Evolutionary conservation across 768 basidiomycete genomes (phyloP), one percentile per base, ranked within the genome.

Genomic region (Lentinula detonsa): DNA sequence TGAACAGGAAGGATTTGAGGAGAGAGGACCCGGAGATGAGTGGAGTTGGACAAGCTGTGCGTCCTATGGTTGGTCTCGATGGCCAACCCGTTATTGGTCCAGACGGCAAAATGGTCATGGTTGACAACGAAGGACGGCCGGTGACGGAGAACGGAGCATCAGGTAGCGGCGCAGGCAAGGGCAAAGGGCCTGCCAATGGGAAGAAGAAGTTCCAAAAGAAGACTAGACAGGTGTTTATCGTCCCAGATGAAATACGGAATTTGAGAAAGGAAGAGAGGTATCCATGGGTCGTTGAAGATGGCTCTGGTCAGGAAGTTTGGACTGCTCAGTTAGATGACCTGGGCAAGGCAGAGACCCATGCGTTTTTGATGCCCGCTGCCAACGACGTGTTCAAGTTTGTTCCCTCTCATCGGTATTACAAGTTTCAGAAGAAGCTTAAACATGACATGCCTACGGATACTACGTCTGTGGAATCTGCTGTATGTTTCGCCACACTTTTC

Each of bases 231-330:
- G 90, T 95, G 18, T 93, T 88, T 74, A 81, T 85, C 63, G 87
- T 93, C 1, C 85, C 90, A 0, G 91, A 94, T 59, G 87, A 87
- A 42, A 79, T 84, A 55, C 77, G 92, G 65, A 87, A 91, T 73
- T 77, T 95, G 67, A 79, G 90, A 71, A 83, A 82, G 68, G 93
- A 95, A 74, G 93, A 95, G 74, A 78, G 90, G 64, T 91, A 90
- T 72, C 93, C 93, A 2, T 95, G 93, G 93, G 88, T 95, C 42
- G 84, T 95, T 76, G 93, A 95, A 76, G 92, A 93, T 70, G 83
- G 80, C 40, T 78, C 79, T 18, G 80, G 84, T 55, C 76, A 79
- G 60, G 91, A 95, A 73, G 71, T 84, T 13, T 95, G 93, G 93
- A 78, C 85, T 42, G 93, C 88, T 6, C 83, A 87, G 71, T 79